Percentiles rank a stretch among this genome's conserved stretches.
These are phyloP conservation scores for Blastocystis sp. DNA, from an alignment of 352 stramenopile genomes.

Conservation along the genomic window DNA sequence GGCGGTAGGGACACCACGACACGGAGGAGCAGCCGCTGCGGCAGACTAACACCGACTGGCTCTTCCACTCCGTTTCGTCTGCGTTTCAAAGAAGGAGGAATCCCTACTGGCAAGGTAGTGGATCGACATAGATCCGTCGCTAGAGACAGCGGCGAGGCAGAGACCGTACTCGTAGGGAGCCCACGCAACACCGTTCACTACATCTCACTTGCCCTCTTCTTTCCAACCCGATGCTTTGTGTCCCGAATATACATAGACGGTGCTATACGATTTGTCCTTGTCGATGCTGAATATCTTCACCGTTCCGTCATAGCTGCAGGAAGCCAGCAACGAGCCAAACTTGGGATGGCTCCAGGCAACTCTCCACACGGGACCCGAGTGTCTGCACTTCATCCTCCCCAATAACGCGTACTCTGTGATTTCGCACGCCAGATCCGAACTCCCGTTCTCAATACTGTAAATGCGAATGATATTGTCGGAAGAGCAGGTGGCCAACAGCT, in stretches of 20 bases:
- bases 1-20: constrained; percentile 87
- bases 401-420: constrained; percentile 70
- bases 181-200: constrained; percentile 91
- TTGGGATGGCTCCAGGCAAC: constrained; percentile 96
- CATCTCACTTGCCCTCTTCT: not conserved
- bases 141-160: constrained; percentile 84
- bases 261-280: constrained; percentile 64
- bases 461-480: constrained; percentile 88
- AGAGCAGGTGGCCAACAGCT: constrained; percentile 93
- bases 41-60: constrained; percentile 82
- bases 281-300: constrained; percentile 84
- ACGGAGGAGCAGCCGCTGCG: constrained; percentile 90
- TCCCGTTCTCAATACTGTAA: constrained; percentile 79
- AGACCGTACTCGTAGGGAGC: constrained; percentile 92
- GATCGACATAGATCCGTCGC: constrained; percentile 88
- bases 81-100: constrained; percentile 70
- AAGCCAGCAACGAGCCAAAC: constrained; percentile 89
- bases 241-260: constrained; percentile 53
- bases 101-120: constrained; percentile 65
- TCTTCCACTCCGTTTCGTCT: constrained; percentile 81
- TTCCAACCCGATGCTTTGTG: constrained; percentile 55
- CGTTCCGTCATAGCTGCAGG: constrained; percentile 93
- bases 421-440: not conserved
- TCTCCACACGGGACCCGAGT: constrained; percentile 93
- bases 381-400: constrained; percentile 77